Evolutionary conservation across 31 red algal genomes (phyloP).

Genomic region (Endocladia muricata): DNA sequence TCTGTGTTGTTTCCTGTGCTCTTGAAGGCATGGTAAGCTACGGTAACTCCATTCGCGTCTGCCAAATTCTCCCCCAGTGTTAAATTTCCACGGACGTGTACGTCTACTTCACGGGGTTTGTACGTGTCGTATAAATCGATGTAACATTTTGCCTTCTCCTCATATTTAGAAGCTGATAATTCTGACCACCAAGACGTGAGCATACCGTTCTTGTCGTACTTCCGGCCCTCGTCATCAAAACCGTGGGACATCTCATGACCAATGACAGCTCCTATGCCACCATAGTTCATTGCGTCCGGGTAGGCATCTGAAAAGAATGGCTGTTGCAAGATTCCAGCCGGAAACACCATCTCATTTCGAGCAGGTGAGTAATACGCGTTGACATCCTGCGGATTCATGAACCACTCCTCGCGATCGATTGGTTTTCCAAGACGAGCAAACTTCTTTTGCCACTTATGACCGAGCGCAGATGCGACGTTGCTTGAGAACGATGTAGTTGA

Average conservation of each 20-base stretch:
- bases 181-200: slow-evolving; percentile 80
- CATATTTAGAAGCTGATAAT: slow-evolving; percentile 51
- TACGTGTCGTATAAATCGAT: slow-evolving; percentile 78
- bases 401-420: slow-evolving; percentile 59
- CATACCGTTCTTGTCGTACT: slow-evolving; percentile 80
- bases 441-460: slow-evolving; percentile 33
- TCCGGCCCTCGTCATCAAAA: slow-evolving; percentile 88
- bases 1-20: slow-evolving; percentile 46
- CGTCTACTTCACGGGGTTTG: slow-evolving; percentile 67
- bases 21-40: slow-evolving; percentile 81
- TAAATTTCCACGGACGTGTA: slow-evolving; percentile 72
- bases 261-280: slow-evolving; percentile 85
- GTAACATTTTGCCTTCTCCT: slow-evolving; percentile 73
- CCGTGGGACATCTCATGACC: slow-evolving; percentile 95
- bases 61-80: slow-evolving; percentile 94
- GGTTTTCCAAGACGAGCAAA: slow-evolving; percentile 59
- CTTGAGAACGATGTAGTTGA: slow-evolving; percentile 27
- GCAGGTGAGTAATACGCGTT: slow-evolving; percentile 91
- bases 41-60: slow-evolving; percentile 84
- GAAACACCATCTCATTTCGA: slow-evolving; percentile 89
- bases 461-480: slow-evolving; percentile 35
- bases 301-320: slow-evolving; percentile 87
- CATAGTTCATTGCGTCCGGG: slow-evolving; percentile 92
- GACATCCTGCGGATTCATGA: slow-evolving; percentile 71
- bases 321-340: slow-evolving; percentile 83